Base-by-base conservation (phyloP, 352 stramenopile genomes). In the Globisporangium nunn region DNA sequence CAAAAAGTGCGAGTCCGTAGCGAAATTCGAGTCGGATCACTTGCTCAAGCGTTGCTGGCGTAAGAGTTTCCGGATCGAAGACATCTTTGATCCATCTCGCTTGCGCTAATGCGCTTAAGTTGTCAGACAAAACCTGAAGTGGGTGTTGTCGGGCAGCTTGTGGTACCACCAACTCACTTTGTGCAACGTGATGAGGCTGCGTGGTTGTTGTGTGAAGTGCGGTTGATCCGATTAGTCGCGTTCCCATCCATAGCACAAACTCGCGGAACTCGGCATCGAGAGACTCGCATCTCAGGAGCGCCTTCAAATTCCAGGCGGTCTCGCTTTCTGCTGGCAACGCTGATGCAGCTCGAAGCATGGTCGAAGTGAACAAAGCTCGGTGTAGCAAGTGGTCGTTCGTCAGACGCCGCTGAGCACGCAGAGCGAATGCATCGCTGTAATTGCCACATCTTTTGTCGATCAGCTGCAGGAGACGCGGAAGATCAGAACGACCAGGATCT, bases 11-110 rank as follows among this genome's bases (percentile, higher is more conserved):
- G 33, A 54, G 35, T 15, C 50, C 61, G 15, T 56, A 63, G 6
- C 61, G 61, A n/a, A 67, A 58, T 50, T 67, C 55, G n/a, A 57
- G n/a, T 18, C 30, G 12, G 15, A 65, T 6, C 14, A 61, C 6
- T 5, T 28, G 46, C 40, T 48, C 41, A 3, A 61, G 44, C 4
- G 18, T 41, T 1, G 48, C 23, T 15, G 47, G 55, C 15, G 39
- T 45, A 5, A 47, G 23, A 6, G n/a, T 33, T 17, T 12, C 41
- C 3, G 44, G 17, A 15, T 23, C 30, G 29, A 52, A 56, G 12
- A 49, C 31, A 11, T 57, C n/a, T 2, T 47, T 28, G 40, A 37
- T 49, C 59, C 59, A 65, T 23, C 3, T n/a, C 23, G 15, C 50
- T 15, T 52, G 12, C 17, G 41, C 33, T 6, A 65, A 17, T 28